phyloP scores from a whole-genome alignment of 2,329 filamentous ascomycete species.

The Aspergillus chevalieri region DNA sequence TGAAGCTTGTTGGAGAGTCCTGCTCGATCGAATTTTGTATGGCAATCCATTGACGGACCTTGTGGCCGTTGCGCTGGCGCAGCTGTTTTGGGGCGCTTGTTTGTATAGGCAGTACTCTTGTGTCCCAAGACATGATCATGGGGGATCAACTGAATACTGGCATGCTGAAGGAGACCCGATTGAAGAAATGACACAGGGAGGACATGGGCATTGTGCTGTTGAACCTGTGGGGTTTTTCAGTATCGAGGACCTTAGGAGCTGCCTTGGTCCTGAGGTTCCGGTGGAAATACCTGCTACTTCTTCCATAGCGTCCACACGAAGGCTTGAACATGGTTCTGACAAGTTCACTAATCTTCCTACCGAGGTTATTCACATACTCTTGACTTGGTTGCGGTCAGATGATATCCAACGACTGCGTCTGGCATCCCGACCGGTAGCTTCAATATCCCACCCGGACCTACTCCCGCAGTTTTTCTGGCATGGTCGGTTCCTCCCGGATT shows the following conservation, averaged over 20 bases:
- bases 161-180: neutral
- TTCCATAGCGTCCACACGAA: too few relatives aligned
- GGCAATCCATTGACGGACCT: neutral
- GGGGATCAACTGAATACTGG: neutral
- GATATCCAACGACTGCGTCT: neutral
- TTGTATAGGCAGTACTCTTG: too few relatives aligned
- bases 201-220: neutral
- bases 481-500: neutral
- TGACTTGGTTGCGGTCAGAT: neutral
- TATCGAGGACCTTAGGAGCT: neutral
- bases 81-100: neutral
- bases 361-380: neutral
- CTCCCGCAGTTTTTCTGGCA: neutral
- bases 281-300: too few relatives aligned
- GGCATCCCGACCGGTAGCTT: neutral
- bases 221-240: neutral
- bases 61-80: too few relatives aligned
- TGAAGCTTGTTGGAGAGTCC: neutral
- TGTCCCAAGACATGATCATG: neutral
- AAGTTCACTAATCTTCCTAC: neutral
- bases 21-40: neutral
- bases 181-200: neutral
- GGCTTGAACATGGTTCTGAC: neutral
- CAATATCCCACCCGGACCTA: neutral
- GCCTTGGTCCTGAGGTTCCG: neutral